Conservation (phyloP, 2,329 filamentous ascomycete genomes). For the Botrytis aclada region DNA sequence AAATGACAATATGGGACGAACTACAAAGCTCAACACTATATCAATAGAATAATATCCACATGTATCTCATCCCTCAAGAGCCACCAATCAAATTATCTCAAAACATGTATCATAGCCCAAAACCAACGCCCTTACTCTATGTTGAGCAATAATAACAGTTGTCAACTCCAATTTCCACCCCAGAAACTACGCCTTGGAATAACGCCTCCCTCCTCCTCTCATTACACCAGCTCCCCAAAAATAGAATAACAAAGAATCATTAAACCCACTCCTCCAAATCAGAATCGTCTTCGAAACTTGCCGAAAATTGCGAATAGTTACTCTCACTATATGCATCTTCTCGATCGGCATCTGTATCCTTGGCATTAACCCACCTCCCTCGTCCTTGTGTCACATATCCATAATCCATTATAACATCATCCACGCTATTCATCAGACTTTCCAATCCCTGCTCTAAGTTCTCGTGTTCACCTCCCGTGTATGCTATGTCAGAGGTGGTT, state of each 20-base stretch:
- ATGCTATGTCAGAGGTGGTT: background rate
- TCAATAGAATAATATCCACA: rapidly evolving
- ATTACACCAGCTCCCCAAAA: background rate
- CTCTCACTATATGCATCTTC: slow-evolving; percentile 4
- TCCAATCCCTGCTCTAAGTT: background rate
- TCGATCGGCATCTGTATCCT: background rate
- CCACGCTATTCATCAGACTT: background rate
- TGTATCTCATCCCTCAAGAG: background rate
- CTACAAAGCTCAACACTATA: background rate
- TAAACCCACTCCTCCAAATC: background rate
- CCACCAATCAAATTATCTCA: background rate
- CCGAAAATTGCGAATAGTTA: background rate
- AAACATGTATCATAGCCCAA: background rate
- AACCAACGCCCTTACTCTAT: background rate
- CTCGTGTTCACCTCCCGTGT: background rate
- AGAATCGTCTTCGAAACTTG: background rate
- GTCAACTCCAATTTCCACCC: background rate
- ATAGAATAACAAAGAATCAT: background rate
- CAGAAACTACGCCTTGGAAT: background rate
- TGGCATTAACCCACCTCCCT: background rate
- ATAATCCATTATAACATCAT: slow-evolving; percentile 10
- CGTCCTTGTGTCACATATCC: background rate
- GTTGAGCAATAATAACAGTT: background rate
- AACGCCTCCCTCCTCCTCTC: background rate
- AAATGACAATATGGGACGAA: background rate